phyloP scores from a whole-genome alignment of 2,329 filamentous ascomycete genomes.

The Neofusicoccum ribis region DNA sequence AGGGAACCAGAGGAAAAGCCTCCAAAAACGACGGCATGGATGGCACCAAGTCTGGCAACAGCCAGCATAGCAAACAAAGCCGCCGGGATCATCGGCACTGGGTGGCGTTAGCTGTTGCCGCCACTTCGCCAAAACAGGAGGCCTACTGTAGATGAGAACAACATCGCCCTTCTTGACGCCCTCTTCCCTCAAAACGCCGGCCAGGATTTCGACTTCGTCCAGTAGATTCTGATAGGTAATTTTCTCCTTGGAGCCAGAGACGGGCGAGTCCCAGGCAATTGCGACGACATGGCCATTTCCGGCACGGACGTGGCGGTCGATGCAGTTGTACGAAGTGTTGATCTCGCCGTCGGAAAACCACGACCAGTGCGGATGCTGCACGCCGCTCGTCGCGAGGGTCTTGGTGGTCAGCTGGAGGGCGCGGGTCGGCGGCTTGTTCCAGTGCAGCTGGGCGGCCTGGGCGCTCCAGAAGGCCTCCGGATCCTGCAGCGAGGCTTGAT shows the following conservation, averaged over 20 bases:
- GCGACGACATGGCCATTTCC: conserved; percentile 74
- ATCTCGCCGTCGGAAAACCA: conserved; percentile 92
- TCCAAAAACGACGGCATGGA: conserved; percentile 91
- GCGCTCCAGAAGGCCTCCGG: conserved; percentile 73
- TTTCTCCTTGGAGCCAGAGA: conserved; percentile 69
- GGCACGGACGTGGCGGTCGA: conserved; percentile 81
- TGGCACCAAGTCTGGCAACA: conserved; percentile 75
- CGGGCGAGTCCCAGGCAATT: conserved; percentile 85
- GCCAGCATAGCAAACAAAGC: conserved; percentile 86
- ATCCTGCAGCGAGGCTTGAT: conserved; percentile 61
- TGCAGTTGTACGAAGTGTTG: conserved; percentile 87
- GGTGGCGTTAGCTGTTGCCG: background rate
- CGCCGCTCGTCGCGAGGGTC: conserved; percentile 59
- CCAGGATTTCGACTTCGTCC: conserved; percentile 76
- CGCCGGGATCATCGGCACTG: conserved; percentile 93
- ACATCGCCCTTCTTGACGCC: conserved; percentile 83
- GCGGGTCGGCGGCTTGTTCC: conserved; percentile 73
- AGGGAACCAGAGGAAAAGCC: conserved; percentile 81
- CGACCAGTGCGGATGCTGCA: conserved; percentile 75
- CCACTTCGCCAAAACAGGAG: background rate
- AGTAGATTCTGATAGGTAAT: conserved; percentile 76
- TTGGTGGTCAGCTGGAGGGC: conserved; percentile 64
- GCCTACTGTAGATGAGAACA: conserved; percentile 82
- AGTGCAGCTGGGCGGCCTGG: conserved; percentile 74
- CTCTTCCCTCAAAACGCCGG: conserved; percentile 78